Conservation (phyloP, 116 monocot genomes). For the Iris pallida region DNA sequence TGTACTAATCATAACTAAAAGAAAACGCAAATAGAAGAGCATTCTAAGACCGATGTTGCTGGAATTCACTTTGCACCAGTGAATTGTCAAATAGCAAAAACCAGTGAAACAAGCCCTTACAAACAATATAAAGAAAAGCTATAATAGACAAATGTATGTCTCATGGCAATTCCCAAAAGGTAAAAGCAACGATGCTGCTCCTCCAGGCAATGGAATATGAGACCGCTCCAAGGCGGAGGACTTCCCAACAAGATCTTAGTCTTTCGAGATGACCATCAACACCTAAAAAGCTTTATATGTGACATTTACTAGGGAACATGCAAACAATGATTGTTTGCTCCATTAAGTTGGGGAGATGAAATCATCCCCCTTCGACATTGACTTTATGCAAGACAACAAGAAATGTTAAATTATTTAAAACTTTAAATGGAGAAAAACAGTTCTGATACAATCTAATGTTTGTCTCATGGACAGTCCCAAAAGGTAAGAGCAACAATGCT, state of each 20-base stretch:
- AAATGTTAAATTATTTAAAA: no score
- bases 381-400: no score
- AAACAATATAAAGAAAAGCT: background rate
- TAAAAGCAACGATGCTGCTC: conserved; percentile 23
- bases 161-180: conserved; percentile 29
- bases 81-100: background rate
- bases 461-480: conserved; percentile 26
- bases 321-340: conserved; percentile 25
- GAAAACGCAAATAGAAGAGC: background rate
- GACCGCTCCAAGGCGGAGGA: conserved; percentile 7
- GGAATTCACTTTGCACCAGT: no score
- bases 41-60: no score
- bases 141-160: conserved; percentile 3
- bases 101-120: background rate
- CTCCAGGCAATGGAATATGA: conserved; percentile 45
- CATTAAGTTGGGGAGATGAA: conserved; percentile 5
- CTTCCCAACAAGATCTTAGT: background rate
- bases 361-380: no score
- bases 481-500: conserved; percentile 23
- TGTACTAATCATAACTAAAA: conserved; percentile 1
- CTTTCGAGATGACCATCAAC: conserved; percentile 13
- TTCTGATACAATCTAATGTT: no score
- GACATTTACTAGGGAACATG: conserved; percentile 18
- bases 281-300: conserved; percentile 6
- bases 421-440: no score